These are phyloP conservation scores for Neofusicoccum laricinum DNA, from an alignment of 2,329 filamentous ascomycete species.

Conservation along the genomic window DNA sequence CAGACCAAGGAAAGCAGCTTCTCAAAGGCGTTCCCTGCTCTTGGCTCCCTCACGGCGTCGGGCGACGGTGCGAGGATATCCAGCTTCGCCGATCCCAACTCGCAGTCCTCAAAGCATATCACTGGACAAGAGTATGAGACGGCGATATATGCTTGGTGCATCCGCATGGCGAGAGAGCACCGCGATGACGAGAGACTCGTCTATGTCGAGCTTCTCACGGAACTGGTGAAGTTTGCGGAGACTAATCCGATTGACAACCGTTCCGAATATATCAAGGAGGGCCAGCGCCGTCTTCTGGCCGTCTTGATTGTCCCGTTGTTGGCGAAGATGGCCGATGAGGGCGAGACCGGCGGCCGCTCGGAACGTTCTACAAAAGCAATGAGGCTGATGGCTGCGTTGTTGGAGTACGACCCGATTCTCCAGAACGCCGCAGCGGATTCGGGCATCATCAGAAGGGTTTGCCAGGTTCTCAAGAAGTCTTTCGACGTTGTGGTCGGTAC, in stretches of 20 bases:
- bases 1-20: constrained; percentile 37
- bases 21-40: constrained; percentile 43
- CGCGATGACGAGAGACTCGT: constrained; percentile 40
- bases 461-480: constrained; percentile 62
- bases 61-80: constrained; percentile 23
- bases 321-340: constrained; percentile 46
- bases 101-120: constrained; percentile 27
- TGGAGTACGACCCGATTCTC: constrained; percentile 73
- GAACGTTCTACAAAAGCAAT: constrained; percentile 55
- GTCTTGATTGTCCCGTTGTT: constrained; percentile 47
- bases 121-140: constrained; percentile 44
- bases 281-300: constrained; percentile 39
- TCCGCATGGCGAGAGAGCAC: constrained; percentile 43
- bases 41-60: constrained; percentile 29
- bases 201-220: constrained; percentile 39
- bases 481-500: constrained; percentile 54
- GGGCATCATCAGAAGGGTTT: constrained; percentile 59
- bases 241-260: constrained; percentile 33
- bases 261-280: constrained; percentile 35
- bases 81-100: constrained; percentile 29
- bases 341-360: constrained; percentile 22
- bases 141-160: constrained; percentile 48
- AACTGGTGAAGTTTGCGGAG: constrained; percentile 29
- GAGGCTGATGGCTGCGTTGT: constrained; percentile 71
- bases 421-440: constrained; percentile 80